Conservation (phyloP, 2,329 filamentous ascomycete species). For the Botrytis fragariae region DNA sequence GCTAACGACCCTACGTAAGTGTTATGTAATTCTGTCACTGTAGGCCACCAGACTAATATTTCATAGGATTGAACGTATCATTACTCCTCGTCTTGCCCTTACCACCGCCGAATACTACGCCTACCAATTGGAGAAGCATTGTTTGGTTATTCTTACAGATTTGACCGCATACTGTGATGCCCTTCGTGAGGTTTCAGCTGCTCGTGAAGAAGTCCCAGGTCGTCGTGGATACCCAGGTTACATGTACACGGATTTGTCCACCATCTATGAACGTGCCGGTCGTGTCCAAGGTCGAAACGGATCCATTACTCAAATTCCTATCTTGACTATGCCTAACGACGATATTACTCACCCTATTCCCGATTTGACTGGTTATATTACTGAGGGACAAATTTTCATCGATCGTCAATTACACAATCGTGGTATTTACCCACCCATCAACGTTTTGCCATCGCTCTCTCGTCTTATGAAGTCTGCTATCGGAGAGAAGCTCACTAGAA, state of each 20-base stretch:
- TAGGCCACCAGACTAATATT: constrained; percentile 19
- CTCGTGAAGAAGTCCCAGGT: constrained; percentile 97
- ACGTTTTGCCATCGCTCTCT: constrained; percentile 94
- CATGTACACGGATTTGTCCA: constrained; percentile 99
- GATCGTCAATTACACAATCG: constrained; percentile 93
- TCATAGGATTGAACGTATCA: constrained; percentile 93
- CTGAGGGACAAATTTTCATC: constrained; percentile 97
- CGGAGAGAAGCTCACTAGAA: constrained; percentile 92
- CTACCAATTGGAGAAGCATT: constrained; percentile 99
- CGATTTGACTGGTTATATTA: constrained; percentile 98
- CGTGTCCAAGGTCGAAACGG: constrained; percentile 96
- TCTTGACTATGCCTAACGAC: constrained; percentile 99
- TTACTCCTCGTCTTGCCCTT: constrained; percentile 94
- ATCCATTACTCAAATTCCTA: constrained; percentile 98
- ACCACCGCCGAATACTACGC: constrained; percentile 99
- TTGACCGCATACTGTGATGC: constrained; percentile 98
- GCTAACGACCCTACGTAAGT: constrained; percentile 96
- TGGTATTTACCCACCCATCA: constrained; percentile 97
- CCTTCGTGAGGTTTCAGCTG: constrained; percentile 95
- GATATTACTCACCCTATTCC: constrained; percentile 99
- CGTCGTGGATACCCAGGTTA: constrained; percentile 99
- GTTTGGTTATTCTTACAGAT: constrained; percentile 97
- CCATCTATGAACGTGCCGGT: constrained; percentile 98
- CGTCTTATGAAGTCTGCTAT: constrained; percentile 99
- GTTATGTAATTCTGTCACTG: background rate